phyloP scores from a whole-genome alignment of 2,329 filamentous ascomycete species.

The Chaetothyriales sp. region DNA sequence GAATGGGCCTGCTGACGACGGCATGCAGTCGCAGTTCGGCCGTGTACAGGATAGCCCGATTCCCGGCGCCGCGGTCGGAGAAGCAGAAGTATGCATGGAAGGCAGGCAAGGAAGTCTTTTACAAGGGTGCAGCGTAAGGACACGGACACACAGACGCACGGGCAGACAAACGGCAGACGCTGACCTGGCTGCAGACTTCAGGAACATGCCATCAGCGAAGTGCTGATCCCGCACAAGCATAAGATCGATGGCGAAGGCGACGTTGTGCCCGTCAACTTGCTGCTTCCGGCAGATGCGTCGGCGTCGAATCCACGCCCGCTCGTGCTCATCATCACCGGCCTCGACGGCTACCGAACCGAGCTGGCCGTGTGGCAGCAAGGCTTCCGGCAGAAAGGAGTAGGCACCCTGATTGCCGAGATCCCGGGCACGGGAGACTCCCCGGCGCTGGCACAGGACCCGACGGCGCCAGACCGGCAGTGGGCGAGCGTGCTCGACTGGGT shows the following conservation, averaged over 20 bases:
- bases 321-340: conserved; percentile 44
- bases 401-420: conserved; percentile 48
- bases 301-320: conserved; percentile 34
- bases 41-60: conserved; percentile 60
- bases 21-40: conserved; percentile 58
- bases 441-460: conserved; percentile 47
- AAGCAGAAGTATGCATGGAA: conserved; percentile 18
- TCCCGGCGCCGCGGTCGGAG: conserved; percentile 34
- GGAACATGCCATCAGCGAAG: conserved; percentile 44
- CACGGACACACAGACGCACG: not conserved
- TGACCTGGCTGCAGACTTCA: conserved; percentile 7
- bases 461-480: conserved; percentile 42
- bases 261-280: conserved; percentile 51
- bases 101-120: conserved; percentile 17
- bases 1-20: conserved; percentile 4
- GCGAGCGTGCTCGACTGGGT: conserved; percentile 43
- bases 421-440: conserved; percentile 57
- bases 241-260: conserved; percentile 35
- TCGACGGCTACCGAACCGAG: conserved; percentile 47
- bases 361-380: conserved; percentile 18
- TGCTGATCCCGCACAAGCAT: conserved; percentile 46
- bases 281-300: conserved; percentile 39
- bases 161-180: conserved; percentile 3
- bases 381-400: conserved; percentile 32
- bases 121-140: conserved; percentile 18